phyloP scores from a whole-genome alignment of 2,329 filamentous ascomycete species.

The Blastomyces silverae region DNA sequence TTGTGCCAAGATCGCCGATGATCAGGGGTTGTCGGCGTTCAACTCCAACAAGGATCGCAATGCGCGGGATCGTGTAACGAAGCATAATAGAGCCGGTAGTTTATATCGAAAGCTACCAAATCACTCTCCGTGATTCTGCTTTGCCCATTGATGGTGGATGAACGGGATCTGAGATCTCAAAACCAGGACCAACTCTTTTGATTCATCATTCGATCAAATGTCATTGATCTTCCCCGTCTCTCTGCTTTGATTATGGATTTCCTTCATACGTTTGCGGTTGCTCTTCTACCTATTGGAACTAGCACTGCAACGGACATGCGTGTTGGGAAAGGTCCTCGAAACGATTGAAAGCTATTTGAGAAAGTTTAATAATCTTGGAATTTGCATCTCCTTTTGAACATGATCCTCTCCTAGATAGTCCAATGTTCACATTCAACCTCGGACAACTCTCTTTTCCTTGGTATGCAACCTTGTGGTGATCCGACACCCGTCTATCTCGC shows the following conservation, averaged over 20 bases:
- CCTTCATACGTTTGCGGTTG: conserved; percentile 49
- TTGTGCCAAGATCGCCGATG: conserved; percentile 63
- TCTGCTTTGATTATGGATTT: background rate
- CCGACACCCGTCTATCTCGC: conserved; percentile 56
- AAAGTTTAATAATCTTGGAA: too few relatives aligned
- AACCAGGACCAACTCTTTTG: background rate
- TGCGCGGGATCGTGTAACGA: conserved; percentile 62
- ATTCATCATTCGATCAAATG: background rate
- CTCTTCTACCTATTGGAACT: conserved; percentile 62
- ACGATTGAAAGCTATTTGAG: conserved; percentile 58
- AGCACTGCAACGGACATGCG: conserved; percentile 59
- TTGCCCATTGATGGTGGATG: conserved; percentile 58
- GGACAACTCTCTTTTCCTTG: conserved; percentile 59
- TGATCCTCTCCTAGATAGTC: too few relatives aligned
- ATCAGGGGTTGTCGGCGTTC: conserved; percentile 69
- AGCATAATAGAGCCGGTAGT: conserved; percentile 63
- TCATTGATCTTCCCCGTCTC: background rate
- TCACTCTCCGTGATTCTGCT: conserved; percentile 61
- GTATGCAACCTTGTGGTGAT: conserved; percentile 65
- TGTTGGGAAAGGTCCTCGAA: conserved; percentile 66
- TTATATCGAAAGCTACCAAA: conserved; percentile 60
- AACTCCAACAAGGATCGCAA: conserved; percentile 58
- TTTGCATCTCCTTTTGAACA: too few relatives aligned
- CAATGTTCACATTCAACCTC: conserved; percentile 38
- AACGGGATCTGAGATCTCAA: conserved; percentile 51